phyloP scores from a whole-genome alignment of 768 basidiomycete species.

The Grammothele lineata region DNA sequence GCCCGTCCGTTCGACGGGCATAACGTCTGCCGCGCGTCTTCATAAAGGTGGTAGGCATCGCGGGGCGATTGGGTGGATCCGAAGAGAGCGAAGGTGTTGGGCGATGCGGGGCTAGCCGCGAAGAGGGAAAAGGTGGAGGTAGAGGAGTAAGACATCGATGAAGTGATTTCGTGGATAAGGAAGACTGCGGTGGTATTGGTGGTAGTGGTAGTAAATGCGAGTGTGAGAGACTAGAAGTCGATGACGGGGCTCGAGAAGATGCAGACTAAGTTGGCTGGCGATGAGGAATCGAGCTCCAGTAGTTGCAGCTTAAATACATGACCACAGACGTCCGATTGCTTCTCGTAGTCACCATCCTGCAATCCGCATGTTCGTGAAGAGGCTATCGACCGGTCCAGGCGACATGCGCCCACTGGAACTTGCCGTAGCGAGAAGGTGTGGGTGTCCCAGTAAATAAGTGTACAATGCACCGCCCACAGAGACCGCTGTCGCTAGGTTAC shows the following conservation, averaged over 20 bases:
- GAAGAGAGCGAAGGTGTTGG: conserved; percentile 18
- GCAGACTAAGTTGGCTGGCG: background rate
- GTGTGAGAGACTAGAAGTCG: too few relatives aligned
- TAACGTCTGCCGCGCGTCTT: conserved; percentile 18
- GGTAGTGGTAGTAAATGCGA: conserved; percentile 1
- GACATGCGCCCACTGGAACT: background rate
- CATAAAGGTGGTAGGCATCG: conserved; percentile 18
- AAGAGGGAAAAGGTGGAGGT: conserved; percentile 13
- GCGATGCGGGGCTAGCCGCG: conserved; percentile 12
- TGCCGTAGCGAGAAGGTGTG: conserved; percentile 8
- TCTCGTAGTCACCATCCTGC: background rate
- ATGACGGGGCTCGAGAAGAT: background rate
- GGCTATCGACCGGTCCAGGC: conserved; percentile 1
- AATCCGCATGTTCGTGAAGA: conserved; percentile 6
- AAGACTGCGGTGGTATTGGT: background rate
- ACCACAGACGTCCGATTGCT: background rate
- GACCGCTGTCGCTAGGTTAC: conserved; percentile 3
- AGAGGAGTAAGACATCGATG: conserved; percentile 15
- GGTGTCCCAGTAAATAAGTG: background rate
- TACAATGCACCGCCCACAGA: background rate
- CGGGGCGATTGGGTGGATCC: conserved; percentile 15
- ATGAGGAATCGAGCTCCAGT: background rate
- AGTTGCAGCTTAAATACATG: conserved; percentile 3
- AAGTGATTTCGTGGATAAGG: background rate
- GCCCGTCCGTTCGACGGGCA: conserved; percentile 13